Evolutionary conservation across 352 stramenopile genomes (phyloP).

Genomic region (Pythium biforme): DNA sequence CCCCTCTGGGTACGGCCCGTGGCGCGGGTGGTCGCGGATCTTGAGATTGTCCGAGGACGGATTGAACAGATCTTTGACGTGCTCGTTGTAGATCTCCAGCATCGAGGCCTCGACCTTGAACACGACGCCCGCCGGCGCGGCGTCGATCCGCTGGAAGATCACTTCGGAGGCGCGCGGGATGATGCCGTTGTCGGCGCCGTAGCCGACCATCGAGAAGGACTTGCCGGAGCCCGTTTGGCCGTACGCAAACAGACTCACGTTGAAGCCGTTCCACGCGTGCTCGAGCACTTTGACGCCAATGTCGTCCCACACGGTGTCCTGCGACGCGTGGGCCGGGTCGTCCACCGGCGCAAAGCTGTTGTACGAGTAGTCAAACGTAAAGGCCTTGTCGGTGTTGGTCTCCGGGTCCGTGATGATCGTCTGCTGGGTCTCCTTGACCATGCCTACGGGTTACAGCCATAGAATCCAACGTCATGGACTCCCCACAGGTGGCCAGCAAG

Average conservation of each 20-base stretch:
- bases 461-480: too few relatives aligned
- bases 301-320: constrained; percentile 85
- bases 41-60: constrained; percentile 83
- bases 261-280: constrained; percentile 90
- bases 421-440: constrained; percentile 77
- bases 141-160: constrained; percentile 81
- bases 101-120: constrained; percentile 89
- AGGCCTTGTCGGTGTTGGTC: constrained; percentile 67
- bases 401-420: constrained; percentile 85
- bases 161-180: constrained; percentile 79
- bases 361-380: constrained; percentile 91
- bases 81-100: constrained; percentile 91
- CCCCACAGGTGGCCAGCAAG: too few relatives aligned
- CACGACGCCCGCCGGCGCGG: constrained; percentile 40
- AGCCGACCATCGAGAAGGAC: constrained; percentile 88
- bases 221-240: constrained; percentile 86
- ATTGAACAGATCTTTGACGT: constrained; percentile 89
- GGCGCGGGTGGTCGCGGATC: constrained; percentile 82
- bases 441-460: constrained; percentile 36
- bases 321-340: constrained; percentile 63
- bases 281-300: constrained; percentile 86
- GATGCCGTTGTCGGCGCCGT: constrained; percentile 78
- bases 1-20: constrained; percentile 81
- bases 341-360: constrained; percentile 67
- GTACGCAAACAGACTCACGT: constrained; percentile 87